Evolutionary conservation across 2,329 filamentous ascomycete species (phyloP).

Genomic region (Fusarium siculi): DNA sequence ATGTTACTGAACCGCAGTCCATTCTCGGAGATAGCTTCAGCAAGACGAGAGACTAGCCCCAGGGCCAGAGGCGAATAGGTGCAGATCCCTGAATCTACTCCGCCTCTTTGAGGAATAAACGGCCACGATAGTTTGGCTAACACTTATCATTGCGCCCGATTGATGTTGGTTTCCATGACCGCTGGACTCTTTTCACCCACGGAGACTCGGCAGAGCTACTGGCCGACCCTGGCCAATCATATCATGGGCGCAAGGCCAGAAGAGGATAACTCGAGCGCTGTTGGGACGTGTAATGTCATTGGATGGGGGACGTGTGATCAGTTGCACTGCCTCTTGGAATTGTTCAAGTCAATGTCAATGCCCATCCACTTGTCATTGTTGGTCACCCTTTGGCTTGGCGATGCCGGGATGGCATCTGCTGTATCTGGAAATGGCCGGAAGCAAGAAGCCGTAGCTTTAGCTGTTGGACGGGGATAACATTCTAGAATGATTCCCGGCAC

Average conservation of each 20-base stretch:
- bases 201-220: constrained; percentile 29
- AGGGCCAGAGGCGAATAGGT: constrained; percentile 12
- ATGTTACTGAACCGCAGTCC: background rate
- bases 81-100: constrained; percentile 4
- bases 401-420: constrained; percentile 14
- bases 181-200: constrained; percentile 15
- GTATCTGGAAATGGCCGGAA: constrained; percentile 29
- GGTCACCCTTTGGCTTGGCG: constrained; percentile 24
- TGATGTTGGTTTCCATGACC: constrained; percentile 21
- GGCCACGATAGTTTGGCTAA: constrained; percentile 17
- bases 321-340: constrained; percentile 31
- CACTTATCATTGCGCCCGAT: constrained; percentile 15
- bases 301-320: constrained; percentile 15
- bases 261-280: background rate
- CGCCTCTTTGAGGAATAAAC: constrained; percentile 17
- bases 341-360: background rate
- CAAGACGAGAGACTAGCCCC: background rate
- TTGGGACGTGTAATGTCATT: constrained; percentile 18
- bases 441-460: constrained; percentile 1
- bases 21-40: background rate
- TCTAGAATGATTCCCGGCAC: constrained; percentile 32
- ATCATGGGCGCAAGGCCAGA: background rate
- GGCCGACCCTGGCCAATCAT: constrained; percentile 21
- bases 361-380: constrained; percentile 27
- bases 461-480: background rate